phyloP scores from a whole-genome alignment of 805 yeast species.

The Starmerella asiatica region DNA sequence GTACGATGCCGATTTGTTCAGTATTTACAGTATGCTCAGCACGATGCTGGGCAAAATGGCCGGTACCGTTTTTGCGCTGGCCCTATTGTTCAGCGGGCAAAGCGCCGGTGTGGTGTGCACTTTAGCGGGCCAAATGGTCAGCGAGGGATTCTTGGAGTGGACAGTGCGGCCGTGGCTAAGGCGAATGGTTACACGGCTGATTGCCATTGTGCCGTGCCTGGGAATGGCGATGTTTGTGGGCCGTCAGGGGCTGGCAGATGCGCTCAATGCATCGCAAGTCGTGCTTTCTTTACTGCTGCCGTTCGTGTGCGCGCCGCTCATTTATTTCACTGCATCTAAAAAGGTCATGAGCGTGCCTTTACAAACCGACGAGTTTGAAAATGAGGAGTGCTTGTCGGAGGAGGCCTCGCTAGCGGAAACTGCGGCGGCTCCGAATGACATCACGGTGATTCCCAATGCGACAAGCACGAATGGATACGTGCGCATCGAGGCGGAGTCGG shows the following conservation, averaged over 20 bases:
- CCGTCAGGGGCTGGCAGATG: slow-evolving; percentile 58
- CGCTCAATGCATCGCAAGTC: slow-evolving; percentile 72
- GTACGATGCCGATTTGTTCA: slow-evolving; percentile 66
- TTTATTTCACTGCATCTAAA: slow-evolving; percentile 62
- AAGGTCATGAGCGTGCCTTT: slow-evolving; percentile 43
- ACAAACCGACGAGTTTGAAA: slow-evolving; percentile 5
- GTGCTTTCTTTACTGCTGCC: slow-evolving; percentile 70
- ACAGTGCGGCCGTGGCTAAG: slow-evolving; percentile 69
- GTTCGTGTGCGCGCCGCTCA: slow-evolving; percentile 75
- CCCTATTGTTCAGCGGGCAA: slow-evolving; percentile 81
- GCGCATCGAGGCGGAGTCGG: slow-evolving; percentile 20
- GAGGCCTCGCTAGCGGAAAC: not conserved
- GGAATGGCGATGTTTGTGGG: slow-evolving; percentile 61
- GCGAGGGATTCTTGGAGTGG: slow-evolving; percentile 79
- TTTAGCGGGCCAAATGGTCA: slow-evolving; percentile 83
- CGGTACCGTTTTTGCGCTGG: slow-evolving; percentile 77
- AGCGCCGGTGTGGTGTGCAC: slow-evolving; percentile 93
- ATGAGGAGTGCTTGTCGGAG: not conserved
- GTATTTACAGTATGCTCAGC: slow-evolving; percentile 60
- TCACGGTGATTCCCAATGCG: too few relatives aligned
- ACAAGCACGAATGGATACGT: slow-evolving; percentile 5
- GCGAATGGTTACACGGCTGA: slow-evolving; percentile 62
- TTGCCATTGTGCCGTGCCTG: slow-evolving; percentile 77
- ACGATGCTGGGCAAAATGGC: slow-evolving; percentile 70
- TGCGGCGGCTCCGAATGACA: not conserved